Evolutionary conservation across 257 asterid species (phyloP), one percentile per base, ranked within the genome.

Genomic region (Anisodus acutangulus): DNA sequence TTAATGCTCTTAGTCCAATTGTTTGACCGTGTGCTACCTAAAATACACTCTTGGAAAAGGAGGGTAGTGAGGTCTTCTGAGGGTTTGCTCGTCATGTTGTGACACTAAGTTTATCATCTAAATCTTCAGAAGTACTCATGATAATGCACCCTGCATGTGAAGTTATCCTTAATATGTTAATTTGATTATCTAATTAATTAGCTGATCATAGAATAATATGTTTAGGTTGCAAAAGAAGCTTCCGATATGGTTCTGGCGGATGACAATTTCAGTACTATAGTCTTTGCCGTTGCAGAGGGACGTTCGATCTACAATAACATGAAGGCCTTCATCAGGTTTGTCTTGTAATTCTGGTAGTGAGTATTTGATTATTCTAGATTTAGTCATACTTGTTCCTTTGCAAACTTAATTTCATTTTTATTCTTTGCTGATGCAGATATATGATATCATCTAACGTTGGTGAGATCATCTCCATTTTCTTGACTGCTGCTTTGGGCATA

Each of bases 401-500:
- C 35, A 31, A 31, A n/a, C 62, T 63, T 66, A 82, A 19, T 13
- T 84, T 57, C 58, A 6, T 31, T 12, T 85, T 62, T 26, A 8
- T 53, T 67, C 2, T 62, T 58, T 63, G 17, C 26, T 79, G 63
- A 13, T 88, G 86, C 92, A 94, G 98, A 87, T 95, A 95, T 89
- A 94, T 95, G 98, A 95, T 95, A 74, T 95, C 98, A 35, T 95
- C 98, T 2, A 95, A 94, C 59, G 89, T 95, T 15, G 98, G 98
- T 86, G 98, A 95, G 88, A 97, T 94, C 49, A 90, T 93, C 87
- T 92, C 97, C 57, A 91, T 95, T 88, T 95, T 95, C 92, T 88
- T 94, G 92, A 88, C 95, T 39, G 95, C 98, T 80, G 97, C 94
- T 12, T 90, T 95, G 1, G 97, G 98, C 39, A 87, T 95, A 88